phyloP scores from a whole-genome alignment of 768 basidiomycete species.

The Serendipita sp. region DNA sequence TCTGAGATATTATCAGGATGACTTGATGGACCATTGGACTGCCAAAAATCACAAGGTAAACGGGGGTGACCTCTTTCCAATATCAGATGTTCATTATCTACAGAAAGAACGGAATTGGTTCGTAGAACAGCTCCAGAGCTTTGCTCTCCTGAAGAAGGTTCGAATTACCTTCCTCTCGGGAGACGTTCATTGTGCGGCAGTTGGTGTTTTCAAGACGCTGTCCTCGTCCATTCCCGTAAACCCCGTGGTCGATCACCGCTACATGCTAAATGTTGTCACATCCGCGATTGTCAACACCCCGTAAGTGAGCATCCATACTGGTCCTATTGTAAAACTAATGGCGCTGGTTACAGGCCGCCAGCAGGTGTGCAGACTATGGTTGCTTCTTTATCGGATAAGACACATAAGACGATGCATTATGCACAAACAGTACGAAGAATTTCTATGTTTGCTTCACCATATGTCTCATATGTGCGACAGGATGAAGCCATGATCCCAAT shows the following conservation, averaged over 20 bases:
- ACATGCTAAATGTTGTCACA: conserved; percentile 80
- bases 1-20: conserved; percentile 35
- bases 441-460: conserved; percentile 27
- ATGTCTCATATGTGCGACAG: background rate
- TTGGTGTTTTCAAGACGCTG: conserved; percentile 60
- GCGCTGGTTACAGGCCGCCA: conserved; percentile 32
- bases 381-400: conserved; percentile 51
- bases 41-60: conserved; percentile 58
- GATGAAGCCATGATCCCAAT: conserved; percentile 33
- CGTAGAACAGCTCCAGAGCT: conserved; percentile 58
- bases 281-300: conserved; percentile 94
- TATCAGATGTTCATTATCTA: conserved; percentile 9
- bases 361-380: conserved; percentile 63
- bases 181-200: conserved; percentile 86
- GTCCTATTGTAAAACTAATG: background rate
- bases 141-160: conserved; percentile 44
- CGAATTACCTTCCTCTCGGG: conserved; percentile 81
- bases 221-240: conserved; percentile 26
- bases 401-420: conserved; percentile 73
- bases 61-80: background rate
- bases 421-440: conserved; percentile 75
- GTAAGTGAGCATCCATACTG: conserved; percentile 26
- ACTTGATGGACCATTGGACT: conserved; percentile 58
- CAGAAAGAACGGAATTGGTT: conserved; percentile 87
- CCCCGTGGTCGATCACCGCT: conserved; percentile 54